These are phyloP conservation scores for Prunus fruticosa DNA, from an alignment of 306 rosid genomes.

Conservation along the genomic window DNA sequence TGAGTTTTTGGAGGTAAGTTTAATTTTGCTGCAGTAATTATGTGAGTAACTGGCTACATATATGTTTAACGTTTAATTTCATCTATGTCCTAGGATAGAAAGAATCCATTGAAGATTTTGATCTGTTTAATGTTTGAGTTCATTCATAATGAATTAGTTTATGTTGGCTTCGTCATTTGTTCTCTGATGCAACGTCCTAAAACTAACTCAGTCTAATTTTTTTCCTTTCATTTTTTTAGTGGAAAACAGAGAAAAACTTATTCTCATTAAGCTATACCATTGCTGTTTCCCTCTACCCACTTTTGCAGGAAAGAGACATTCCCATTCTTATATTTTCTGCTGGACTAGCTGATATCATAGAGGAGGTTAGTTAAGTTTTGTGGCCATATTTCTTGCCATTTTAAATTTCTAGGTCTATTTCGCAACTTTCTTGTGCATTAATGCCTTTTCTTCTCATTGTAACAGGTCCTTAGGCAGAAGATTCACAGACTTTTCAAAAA, in stretches of 20 bases:
- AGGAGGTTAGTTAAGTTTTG: conserved; percentile 62
- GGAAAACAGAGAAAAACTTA: not conserved
- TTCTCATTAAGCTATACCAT: not conserved
- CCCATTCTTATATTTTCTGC: conserved; percentile 92
- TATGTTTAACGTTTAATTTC: too few relatives aligned
- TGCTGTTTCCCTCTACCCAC: conserved; percentile 4
- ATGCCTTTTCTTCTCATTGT: conserved; percentile 17
- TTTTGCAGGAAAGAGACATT: conserved; percentile 68
- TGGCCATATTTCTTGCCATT: conserved; percentile 10
- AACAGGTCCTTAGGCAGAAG: conserved; percentile 82
- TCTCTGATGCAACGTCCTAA: not conserved
- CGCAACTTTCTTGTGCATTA: conserved; percentile 14
- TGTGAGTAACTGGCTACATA: not conserved
- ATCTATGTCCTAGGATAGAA: conserved; percentile 1
- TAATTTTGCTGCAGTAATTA: conserved; percentile 3
- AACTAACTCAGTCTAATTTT: not conserved
- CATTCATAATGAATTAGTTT: not conserved
- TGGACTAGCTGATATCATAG: conserved; percentile 92
- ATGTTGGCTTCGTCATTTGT: not conserved
- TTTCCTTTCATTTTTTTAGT: not conserved
- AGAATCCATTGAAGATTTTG: conserved; percentile 6
- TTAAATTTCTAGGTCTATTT: conserved; percentile 6
- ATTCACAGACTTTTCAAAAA: conserved; percentile 74
- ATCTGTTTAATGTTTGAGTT: not conserved
- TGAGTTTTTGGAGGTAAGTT: conserved; percentile 69